phyloP scores from a whole-genome alignment of 805 yeast genomes.

The Candida railenensis region DNA sequence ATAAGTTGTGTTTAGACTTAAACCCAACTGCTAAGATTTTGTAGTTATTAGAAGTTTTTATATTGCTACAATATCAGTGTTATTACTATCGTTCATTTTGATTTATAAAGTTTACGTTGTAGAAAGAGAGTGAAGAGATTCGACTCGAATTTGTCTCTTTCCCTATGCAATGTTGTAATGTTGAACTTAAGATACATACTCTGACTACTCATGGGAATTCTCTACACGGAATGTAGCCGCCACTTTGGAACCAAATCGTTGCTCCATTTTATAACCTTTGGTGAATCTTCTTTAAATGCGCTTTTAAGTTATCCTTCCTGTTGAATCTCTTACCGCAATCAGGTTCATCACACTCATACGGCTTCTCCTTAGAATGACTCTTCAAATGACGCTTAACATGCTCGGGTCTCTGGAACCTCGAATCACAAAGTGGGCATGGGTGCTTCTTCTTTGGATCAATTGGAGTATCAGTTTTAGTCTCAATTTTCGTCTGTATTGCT shows the following conservation, averaged over 20 bases:
- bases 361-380: constrained; percentile 57
- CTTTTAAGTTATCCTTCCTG: constrained; percentile 59
- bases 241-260: too few relatives aligned
- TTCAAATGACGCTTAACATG: constrained; percentile 67
- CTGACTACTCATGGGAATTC: not conserved
- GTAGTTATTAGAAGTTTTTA: too few relatives aligned
- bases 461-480: constrained; percentile 12
- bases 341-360: constrained; percentile 51
- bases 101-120: not conserved
- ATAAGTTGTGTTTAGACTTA: too few relatives aligned
- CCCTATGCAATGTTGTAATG: not conserved
- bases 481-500: constrained; percentile 13
- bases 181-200: not conserved
- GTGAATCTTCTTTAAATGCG: constrained; percentile 63
- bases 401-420: constrained; percentile 66
- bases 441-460: constrained; percentile 54
- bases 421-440: constrained; percentile 62
- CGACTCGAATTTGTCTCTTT: not conserved
- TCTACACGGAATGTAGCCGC: too few relatives aligned
- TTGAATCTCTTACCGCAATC: constrained; percentile 57
- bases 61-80: too few relatives aligned
- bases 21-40: too few relatives aligned
- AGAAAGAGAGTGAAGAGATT: not conserved
- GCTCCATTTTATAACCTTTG: too few relatives aligned
- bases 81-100: not conserved